Base-by-base conservation (phyloP, 1,139 yeast genomes). In the Magnusiomyces suaveolens region DNA sequence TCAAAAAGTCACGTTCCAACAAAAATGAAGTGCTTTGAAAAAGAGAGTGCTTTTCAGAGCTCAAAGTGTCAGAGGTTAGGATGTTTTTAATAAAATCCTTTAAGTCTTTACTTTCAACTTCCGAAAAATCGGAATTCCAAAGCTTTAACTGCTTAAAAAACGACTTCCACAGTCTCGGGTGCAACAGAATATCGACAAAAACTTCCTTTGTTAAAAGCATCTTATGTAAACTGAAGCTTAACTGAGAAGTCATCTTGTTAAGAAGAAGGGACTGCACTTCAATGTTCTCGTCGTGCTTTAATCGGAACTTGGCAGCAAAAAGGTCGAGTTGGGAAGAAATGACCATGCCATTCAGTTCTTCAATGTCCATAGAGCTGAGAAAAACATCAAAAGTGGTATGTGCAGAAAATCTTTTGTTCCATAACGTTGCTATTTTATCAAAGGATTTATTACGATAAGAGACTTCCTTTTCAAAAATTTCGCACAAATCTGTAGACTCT, bases 1-100 rank as follows among this genome's bases (percentile, higher is more conserved):
- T 87, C 2, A 73, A 84, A 25, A 46, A 46, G 24, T 24, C 48
- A 8, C 24, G 21, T 2, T 29, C 48, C 24, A 46, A 32, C 36
- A 46, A 46, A 32, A 46, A 46, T 18, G 48, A 46, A 26, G 48
- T 26, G 21, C 18, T 10, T 18, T 46, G 48, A n/a, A 46, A 21
- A 25, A 46, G 48, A n/a, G 48, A 6, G n/a, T 4, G 38, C 21
- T 46, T 46, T n/a, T 26, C 16, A 29, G 38, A 16, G n/a, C 29
- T 38, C 6, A 21, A n/a, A 8, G n/a, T 26, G 14, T 26, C 16
- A 20, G 48, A 25, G 2, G 38, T 16, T 12, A 46, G 38, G 18
- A 26, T n/a, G n/a, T 21, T 41, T 16, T 41, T 21, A 16, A 41
- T 8, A 41, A 4, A 41, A 20, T 8, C 24, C 20, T 26, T 21